Evolutionary conservation across 192 early-diverging fungal genomes (phyloP), one percentile per base, ranked within the genome.

Genomic region (Paraglomus occultum): DNA sequence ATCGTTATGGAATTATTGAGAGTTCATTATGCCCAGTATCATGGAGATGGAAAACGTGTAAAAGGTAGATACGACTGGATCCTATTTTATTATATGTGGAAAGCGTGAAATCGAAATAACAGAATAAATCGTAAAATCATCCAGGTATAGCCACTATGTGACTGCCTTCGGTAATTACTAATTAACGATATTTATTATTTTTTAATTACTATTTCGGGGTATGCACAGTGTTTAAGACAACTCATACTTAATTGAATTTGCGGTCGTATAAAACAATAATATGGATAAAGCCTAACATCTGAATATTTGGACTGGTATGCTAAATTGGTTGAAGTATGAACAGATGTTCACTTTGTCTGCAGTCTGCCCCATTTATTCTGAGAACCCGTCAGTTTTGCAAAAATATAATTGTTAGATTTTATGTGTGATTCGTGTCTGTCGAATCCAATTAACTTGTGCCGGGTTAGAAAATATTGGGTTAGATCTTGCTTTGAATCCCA

Each of bases 211-310:
- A 59, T 38, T 59, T 22, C 31, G 57, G 57, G 57, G 43, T 38
- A 59, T 59, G 52, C 52, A 61, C 31, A 9, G 51, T 8, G 51
- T 53, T 20, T 20, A 22, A 53, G n/a, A 53, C 51, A 39, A 39
- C 38, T 1, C 54, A 57, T 57, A 61, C 8, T 38, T 31, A 31
- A 31, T 31, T 59, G 18, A 39, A 22, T 59, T 59, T 59, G 57
- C 31, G 7, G 43, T 59, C 31, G n/a, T 59, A 59, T 59, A 59
- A 61, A 59, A 59, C 57, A 39, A 39, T 39, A 59, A 59, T n/a
- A 59, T 54, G 52, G 9, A 18, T 10, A 54, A 31, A 31, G 31
- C 31, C 31, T 57, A 31, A 31, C 31, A 1, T 3, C 31, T 31
- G 31, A 31, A 31, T 31, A 31, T 31, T 31, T 31, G 31, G 31